A percentile compares a stretch with the other conserved stretches of the same genome.
Evolutionary conservation across 768 basidiomycete genomes (phyloP).

Genomic region (Pleurotus cornucopiae): DNA sequence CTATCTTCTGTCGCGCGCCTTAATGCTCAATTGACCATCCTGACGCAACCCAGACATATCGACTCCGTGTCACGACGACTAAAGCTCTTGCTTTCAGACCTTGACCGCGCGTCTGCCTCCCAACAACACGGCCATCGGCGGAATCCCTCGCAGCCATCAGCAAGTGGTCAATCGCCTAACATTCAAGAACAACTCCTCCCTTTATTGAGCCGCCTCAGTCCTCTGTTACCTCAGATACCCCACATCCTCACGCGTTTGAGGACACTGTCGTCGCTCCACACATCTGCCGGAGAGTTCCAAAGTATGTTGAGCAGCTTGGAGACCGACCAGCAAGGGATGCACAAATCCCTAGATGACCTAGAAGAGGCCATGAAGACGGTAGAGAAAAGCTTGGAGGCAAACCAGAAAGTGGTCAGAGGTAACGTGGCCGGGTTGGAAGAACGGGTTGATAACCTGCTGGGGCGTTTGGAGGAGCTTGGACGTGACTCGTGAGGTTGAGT

Average conservation of each 20-base stretch:
- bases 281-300: slow-evolving; percentile 76
- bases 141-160: slow-evolving; percentile 33
- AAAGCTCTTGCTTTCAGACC: slow-evolving; percentile 87
- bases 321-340: slow-evolving; percentile 64
- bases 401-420: slow-evolving; percentile 61
- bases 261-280: slow-evolving; percentile 78
- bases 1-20: slow-evolving; percentile 77
- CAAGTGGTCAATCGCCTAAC: slow-evolving; percentile 25
- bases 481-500: slow-evolving; percentile 10
- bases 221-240: slow-evolving; percentile 76
- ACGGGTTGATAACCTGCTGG: slow-evolving; percentile 36
- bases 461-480: slow-evolving; percentile 37
- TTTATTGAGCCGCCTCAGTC: slow-evolving; percentile 64
- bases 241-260: slow-evolving; percentile 87
- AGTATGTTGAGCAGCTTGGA: slow-evolving; percentile 61
- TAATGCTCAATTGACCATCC: slow-evolving; percentile 78
- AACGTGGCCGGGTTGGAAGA: slow-evolving; percentile 72
- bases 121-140: slow-evolving; percentile 43
- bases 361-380: slow-evolving; percentile 64
- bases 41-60: slow-evolving; percentile 94
- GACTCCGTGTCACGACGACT: slow-evolving; percentile 93
- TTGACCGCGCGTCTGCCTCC: slow-evolving; percentile 72
- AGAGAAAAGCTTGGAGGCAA: slow-evolving; percentile 73
- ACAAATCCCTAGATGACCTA: slow-evolving; percentile 63
- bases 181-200: slow-evolving; percentile 61